Percentiles rank a stretch among this genome's conserved stretches.
Evolutionary conservation across 148 eudicot species (phyloP).

Genomic region (Chenopodium berlandieri): DNA sequence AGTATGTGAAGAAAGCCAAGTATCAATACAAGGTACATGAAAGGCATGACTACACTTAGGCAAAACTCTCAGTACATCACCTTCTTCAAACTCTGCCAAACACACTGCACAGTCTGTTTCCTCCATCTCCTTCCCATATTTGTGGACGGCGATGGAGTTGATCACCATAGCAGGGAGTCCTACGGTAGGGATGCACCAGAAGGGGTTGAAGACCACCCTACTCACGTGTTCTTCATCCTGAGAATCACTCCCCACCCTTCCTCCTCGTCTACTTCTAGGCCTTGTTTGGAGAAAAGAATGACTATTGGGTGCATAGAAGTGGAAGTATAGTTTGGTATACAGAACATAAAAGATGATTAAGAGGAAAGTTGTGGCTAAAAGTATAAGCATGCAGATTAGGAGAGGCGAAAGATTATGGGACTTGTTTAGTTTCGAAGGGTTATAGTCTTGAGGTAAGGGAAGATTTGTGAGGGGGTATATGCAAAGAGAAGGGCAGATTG

Average conservation of each 20-base stretch:
- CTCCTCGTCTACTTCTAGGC: background rate
- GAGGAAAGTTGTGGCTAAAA: constrained; percentile 35
- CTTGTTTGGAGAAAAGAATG: constrained; percentile 4
- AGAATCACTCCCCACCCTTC: constrained; percentile 19
- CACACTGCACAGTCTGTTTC: constrained; percentile 73
- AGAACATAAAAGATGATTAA: constrained; percentile 35
- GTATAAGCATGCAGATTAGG: constrained; percentile 34
- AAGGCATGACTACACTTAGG: constrained; percentile 76
- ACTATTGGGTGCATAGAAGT: background rate
- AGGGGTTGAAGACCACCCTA: constrained; percentile 48
- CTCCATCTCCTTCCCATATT: constrained; percentile 42
- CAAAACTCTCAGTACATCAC: constrained; percentile 54
- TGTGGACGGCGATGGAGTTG: constrained; percentile 40
- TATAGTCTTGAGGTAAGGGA: constrained; percentile 7
- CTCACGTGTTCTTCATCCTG: constrained; percentile 41
- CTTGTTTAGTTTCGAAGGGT: constrained; percentile 21
- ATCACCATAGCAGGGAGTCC: constrained; percentile 56
- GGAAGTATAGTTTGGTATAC: constrained; percentile 35
- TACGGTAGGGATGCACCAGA: constrained; percentile 63
- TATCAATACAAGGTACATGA: constrained; percentile 73
- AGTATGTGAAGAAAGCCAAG: constrained; percentile 75
- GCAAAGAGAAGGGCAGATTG: constrained; percentile 24
- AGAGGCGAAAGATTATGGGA: constrained; percentile 29
- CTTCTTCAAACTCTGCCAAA: constrained; percentile 56
- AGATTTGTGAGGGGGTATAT: background rate